These are phyloP conservation scores for Thamnidium elegans DNA, from an alignment of 192 early-diverging fungal species.

Conservation along the genomic window DNA sequence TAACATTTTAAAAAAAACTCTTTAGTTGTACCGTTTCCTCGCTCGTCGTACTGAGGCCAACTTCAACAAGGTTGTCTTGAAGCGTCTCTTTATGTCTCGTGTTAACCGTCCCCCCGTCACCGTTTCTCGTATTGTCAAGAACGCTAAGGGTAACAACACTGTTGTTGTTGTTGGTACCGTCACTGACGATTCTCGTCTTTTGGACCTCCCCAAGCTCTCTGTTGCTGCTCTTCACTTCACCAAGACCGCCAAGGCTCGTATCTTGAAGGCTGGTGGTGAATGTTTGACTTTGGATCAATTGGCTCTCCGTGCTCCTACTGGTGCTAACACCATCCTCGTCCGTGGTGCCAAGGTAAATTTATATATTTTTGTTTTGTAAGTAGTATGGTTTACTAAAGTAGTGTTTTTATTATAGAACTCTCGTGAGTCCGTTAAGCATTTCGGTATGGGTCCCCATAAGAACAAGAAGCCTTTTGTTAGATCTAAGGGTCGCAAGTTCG, in stretches of 20 bases:
- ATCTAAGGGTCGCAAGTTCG: slow-evolving; percentile 99
- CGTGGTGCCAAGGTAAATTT: slow-evolving; percentile 72
- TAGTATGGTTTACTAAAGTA: no score
- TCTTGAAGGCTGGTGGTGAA: slow-evolving; percentile 99
- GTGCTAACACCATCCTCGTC: slow-evolving; percentile 92
- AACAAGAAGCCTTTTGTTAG: slow-evolving; percentile 83
- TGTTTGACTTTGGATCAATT: slow-evolving; percentile 98
- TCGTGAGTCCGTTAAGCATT: slow-evolving; percentile 99
- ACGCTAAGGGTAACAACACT: slow-evolving; percentile 82
- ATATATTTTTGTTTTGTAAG: no score
- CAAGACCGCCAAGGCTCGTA: slow-evolving; percentile 93
- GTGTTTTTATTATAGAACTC: slow-evolving; percentile 46
- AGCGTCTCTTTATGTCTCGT: slow-evolving; percentile 98
- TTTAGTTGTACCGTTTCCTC: slow-evolving; percentile 95
- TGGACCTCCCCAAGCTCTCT: slow-evolving; percentile 92
- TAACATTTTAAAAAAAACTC: neutral
- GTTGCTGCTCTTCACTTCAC: slow-evolving; percentile 95
- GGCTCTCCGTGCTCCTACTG: slow-evolving; percentile 95
- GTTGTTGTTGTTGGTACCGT: slow-evolving; percentile 95
- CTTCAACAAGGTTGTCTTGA: slow-evolving; percentile 99
- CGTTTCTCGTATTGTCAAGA: slow-evolving; percentile 80
- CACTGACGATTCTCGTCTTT: slow-evolving; percentile 93
- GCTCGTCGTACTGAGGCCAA: slow-evolving; percentile 96
- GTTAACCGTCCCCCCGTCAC: slow-evolving; percentile 96
- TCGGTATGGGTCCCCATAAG: slow-evolving; percentile 65